Percentiles rank a stretch among this genome's conserved stretches.
phyloP scores from a whole-genome alignment of 1,284 basidiomycete genomes.

The Ganoderma leucocontextum region DNA sequence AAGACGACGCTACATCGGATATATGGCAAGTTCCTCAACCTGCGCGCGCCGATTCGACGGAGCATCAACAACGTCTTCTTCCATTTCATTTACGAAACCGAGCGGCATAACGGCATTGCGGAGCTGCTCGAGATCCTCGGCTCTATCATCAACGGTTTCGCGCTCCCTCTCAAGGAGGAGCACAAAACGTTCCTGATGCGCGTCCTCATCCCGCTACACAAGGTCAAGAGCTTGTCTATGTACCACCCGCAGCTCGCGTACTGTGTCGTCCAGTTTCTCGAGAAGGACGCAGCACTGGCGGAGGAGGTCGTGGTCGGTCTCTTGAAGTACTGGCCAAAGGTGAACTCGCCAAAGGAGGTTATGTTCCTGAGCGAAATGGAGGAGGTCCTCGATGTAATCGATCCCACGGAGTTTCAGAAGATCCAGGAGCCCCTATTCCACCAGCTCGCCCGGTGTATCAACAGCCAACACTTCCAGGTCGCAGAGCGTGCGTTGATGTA shows the following conservation, averaged over 20 bases:
- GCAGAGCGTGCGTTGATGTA: conserved; percentile 94
- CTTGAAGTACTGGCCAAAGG: conserved; percentile 98
- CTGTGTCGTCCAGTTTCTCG: conserved; percentile 98
- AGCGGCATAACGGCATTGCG: conserved; percentile 98
- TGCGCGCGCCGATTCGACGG: conserved; percentile 97
- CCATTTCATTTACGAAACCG: conserved; percentile 98
- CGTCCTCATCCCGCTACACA: conserved; percentile 96
- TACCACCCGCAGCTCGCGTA: conserved; percentile 99
- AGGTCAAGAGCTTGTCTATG: conserved; percentile 95
- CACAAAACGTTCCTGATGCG: conserved; percentile 98
- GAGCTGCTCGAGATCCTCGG: conserved; percentile 98
- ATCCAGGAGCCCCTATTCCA: conserved; percentile 95
- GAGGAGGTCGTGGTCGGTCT: conserved; percentile 97
- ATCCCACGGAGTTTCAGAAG: conserved; percentile 96
- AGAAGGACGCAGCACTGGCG: conserved; percentile 93
- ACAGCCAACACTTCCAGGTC: conserved; percentile 99
- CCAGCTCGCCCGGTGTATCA: conserved; percentile 97
- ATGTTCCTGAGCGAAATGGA: conserved; percentile 99
- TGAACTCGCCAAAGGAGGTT: conserved; percentile 99
- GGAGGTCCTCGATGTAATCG: conserved; percentile 98
- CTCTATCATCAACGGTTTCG: conserved; percentile 99
- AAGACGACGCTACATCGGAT: conserved; percentile 99
- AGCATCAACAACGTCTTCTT: conserved; percentile 99
- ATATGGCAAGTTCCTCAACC: conserved; percentile 99
- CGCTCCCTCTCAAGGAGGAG: conserved; percentile 97